Percentiles rank a stretch among this genome's conserved stretches.
phyloP scores from a whole-genome alignment of 352 stramenopile species.

The Globisporangium mamillatum region DNA sequence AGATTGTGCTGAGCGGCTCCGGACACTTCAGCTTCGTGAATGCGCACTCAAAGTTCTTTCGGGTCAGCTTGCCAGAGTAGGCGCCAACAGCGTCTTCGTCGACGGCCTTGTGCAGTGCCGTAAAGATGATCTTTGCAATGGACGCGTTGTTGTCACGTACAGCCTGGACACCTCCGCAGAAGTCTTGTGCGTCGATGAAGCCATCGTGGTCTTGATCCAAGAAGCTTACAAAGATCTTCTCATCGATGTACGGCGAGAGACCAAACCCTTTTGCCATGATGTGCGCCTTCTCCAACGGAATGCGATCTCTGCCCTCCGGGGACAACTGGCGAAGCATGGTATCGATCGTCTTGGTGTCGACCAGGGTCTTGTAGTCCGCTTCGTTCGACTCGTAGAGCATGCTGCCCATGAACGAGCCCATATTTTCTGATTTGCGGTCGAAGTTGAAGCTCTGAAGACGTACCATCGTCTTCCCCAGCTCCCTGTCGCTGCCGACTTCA shows the following conservation, averaged over 20 bases:
- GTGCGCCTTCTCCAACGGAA: conserved; percentile 47
- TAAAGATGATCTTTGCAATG: conserved; percentile 67
- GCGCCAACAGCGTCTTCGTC: conserved; percentile 16
- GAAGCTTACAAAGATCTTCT: conserved; percentile 57
- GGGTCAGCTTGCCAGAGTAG: conserved; percentile 7
- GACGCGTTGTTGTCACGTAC: conserved; percentile 51
- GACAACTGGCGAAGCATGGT: conserved; percentile 67
- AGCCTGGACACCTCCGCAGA: conserved; percentile 57
- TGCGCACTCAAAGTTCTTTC: conserved; percentile 38
- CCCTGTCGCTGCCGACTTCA: conserved; percentile 22
- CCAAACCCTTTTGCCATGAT: conserved; percentile 53
- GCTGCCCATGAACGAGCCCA: conserved; percentile 57
- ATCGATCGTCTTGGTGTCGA: conserved; percentile 57
- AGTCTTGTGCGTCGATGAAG: conserved; percentile 73
- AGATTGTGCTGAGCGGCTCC: conserved; percentile 47
- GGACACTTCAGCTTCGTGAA: conserved; percentile 64
- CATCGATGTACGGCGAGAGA: conserved; percentile 63
- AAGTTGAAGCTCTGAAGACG: conserved; percentile 81
- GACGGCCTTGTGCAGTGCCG: conserved; percentile 49
- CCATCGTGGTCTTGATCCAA: conserved; percentile 66
- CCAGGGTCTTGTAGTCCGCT: conserved; percentile 50
- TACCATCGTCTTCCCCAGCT: conserved; percentile 36
- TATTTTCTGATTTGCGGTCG: conserved; percentile 74
- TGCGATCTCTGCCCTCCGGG: conserved; percentile 38
- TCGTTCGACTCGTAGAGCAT: conserved; percentile 59